Evolutionary conservation across 164 flowering plant species (phyloP).

Genomic region (Vitis labrusca): DNA sequence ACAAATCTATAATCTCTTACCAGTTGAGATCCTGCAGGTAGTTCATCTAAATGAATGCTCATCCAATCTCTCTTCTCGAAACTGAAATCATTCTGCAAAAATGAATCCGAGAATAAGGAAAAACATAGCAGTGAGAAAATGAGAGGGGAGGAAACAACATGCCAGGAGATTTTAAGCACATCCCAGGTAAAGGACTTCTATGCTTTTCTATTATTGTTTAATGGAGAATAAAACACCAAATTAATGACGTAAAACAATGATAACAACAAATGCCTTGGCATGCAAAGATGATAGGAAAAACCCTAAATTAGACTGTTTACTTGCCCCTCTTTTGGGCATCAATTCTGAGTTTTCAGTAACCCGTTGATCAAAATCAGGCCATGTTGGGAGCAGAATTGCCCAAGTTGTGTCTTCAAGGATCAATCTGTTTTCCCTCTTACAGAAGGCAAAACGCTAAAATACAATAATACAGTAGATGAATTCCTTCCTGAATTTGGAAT

Average conservation of each 20-base stretch:
- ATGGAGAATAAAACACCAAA: not conserved
- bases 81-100: constrained; percentile 15
- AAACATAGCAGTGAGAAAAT: not conserved
- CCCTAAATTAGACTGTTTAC: not conserved
- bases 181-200: not conserved
- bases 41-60: constrained; percentile 6
- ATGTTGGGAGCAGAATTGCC: not conserved
- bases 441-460: not conserved
- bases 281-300: not conserved
- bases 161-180: not conserved
- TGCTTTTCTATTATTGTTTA: not conserved
- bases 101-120: not conserved
- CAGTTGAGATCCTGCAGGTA: constrained; percentile 12
- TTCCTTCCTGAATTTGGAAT: not conserved
- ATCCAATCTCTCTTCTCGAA: constrained; percentile 27
- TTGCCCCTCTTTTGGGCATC: not conserved
- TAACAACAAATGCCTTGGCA: not conserved
- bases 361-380: not conserved
- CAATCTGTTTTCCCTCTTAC: not conserved
- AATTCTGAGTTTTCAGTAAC: not conserved
- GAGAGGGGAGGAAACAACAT: not conserved
- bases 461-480: not conserved
- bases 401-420: not conserved
- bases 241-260: not conserved
- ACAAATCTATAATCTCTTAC: constrained; percentile 4